A percentile compares a stretch with the other conserved stretches of the same genome.
Evolutionary conservation across 192 early-diverging fungal species (phyloP).

Genomic region (Umbelopsis ramanniana): DNA sequence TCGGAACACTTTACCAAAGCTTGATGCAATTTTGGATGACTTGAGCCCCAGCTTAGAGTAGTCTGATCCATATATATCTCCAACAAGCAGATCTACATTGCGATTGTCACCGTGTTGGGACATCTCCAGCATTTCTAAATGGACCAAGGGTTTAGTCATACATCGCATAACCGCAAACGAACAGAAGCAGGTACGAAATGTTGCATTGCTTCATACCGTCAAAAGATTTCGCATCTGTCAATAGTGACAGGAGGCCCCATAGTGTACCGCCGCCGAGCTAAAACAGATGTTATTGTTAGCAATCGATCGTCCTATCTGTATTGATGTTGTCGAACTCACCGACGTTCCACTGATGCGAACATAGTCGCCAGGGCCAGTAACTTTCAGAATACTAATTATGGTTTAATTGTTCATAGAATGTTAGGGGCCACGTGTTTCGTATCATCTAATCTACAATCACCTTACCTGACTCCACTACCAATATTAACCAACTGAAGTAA

Average conservation of each 20-base stretch:
- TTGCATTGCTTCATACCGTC: constrained; percentile 61
- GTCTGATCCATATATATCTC: constrained; percentile 93
- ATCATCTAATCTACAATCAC: background rate
- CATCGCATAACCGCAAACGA: background rate
- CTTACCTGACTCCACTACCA: constrained; percentile 89
- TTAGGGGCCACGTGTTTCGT: background rate
- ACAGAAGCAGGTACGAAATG: background rate
- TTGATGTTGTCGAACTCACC: constrained; percentile 34
- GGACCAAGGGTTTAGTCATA: background rate
- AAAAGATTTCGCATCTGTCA: constrained; percentile 88
- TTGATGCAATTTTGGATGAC: constrained; percentile 90
- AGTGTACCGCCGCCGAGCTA: constrained; percentile 93
- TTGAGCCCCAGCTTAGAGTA: constrained; percentile 95
- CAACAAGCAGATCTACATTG: constrained; percentile 87
- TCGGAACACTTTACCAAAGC: constrained; percentile 96
- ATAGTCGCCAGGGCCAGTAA: constrained; percentile 82
- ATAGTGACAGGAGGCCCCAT: constrained; percentile 89
- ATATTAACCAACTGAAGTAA: constrained; percentile 85
- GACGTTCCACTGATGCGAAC: constrained; percentile 90
- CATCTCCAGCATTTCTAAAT: constrained; percentile 76
- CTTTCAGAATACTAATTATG: constrained; percentile 79
- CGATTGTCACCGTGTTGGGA: constrained; percentile 91
- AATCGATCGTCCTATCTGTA: background rate
- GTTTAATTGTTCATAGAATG: background rate
- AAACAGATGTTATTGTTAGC: background rate